phyloP scores from a whole-genome alignment of 2,329 filamentous ascomycete species.

The Teratosphaeria gauchensis region DNA sequence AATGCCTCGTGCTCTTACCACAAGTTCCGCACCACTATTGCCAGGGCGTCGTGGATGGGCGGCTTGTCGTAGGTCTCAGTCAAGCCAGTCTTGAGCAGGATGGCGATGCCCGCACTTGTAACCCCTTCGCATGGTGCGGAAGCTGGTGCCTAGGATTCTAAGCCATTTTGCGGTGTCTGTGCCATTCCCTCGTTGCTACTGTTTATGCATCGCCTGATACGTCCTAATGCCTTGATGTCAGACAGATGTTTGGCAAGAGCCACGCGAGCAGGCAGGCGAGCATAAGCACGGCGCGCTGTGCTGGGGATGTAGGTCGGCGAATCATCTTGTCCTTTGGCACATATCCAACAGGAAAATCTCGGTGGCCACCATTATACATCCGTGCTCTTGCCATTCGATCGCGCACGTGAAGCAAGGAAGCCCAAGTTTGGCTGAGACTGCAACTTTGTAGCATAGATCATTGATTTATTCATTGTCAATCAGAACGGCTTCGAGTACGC shows the following conservation, averaged over 20 bases:
- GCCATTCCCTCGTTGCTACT: neutral
- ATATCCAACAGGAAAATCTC: neutral
- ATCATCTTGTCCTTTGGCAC: neutral
- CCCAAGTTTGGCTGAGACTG: no score
- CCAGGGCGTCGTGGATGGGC: slow-evolving; percentile 29
- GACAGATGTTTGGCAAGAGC: slow-evolving; percentile 4
- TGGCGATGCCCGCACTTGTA: slow-evolving; percentile 34
- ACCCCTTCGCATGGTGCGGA: neutral
- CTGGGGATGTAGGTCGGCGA: slow-evolving; percentile 1
- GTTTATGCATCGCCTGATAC: neutral
- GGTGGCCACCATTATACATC: neutral
- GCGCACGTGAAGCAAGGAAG: neutral
- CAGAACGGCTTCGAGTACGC: no score
- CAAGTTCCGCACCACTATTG: neutral
- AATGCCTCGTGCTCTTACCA: neutral
- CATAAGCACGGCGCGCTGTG: slow-evolving; percentile 4
- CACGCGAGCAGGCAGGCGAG: slow-evolving; percentile 4
- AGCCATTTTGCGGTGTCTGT: neutral
- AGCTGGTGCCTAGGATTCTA: neutral
- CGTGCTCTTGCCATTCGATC: neutral
- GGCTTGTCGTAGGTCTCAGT: slow-evolving; percentile 45
- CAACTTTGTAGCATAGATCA: no score
- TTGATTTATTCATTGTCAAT: no score
- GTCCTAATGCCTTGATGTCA: neutral
- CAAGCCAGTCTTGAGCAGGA: slow-evolving; percentile 48